Conservation (phyloP, 2,329 filamentous ascomycete species). For the Penicillium psychrosexuale region DNA sequence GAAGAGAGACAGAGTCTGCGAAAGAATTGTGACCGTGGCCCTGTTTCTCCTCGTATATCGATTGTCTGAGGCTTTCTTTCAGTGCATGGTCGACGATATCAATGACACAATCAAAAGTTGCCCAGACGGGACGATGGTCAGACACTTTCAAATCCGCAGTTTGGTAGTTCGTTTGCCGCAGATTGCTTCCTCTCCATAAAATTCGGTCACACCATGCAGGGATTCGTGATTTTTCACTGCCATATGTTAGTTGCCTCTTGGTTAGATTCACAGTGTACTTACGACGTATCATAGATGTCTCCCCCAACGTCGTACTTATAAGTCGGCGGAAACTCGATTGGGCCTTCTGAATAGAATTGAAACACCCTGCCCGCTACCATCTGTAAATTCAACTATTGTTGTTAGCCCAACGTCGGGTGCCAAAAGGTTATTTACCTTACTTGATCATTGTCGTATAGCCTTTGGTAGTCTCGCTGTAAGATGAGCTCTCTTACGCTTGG, state of each 20-base stretch:
- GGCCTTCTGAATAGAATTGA: slow-evolving; percentile 84
- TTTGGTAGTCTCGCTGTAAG: slow-evolving; percentile 68
- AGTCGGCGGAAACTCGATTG: slow-evolving; percentile 84
- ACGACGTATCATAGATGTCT: slow-evolving; percentile 89
- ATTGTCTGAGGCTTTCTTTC: slow-evolving; percentile 68
- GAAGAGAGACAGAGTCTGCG: slow-evolving; percentile 18
- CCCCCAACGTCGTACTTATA: slow-evolving; percentile 93
- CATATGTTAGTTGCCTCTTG: slow-evolving; percentile 30
- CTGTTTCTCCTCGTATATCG: slow-evolving; percentile 69
- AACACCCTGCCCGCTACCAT: slow-evolving; percentile 93
- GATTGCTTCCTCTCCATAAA: slow-evolving; percentile 76
- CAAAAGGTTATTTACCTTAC: slow-evolving; percentile 37
- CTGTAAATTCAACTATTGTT: slow-evolving; percentile 76
- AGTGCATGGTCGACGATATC: slow-evolving; percentile 72
- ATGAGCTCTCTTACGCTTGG: slow-evolving; percentile 75
- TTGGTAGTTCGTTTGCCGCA: slow-evolving; percentile 79
- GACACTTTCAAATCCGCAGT: slow-evolving; percentile 82
- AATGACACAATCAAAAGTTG: slow-evolving; percentile 79
- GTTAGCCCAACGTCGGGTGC: slow-evolving; percentile 9
- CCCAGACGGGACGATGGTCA: slow-evolving; percentile 94
- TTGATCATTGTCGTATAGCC: slow-evolving; percentile 88
- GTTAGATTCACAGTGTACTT: slow-evolving; percentile 36
- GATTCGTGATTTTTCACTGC: slow-evolving; percentile 83
- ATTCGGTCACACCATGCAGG: slow-evolving; percentile 97
- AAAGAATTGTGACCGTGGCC: slow-evolving; percentile 57